Evolutionary conservation across 805 yeast genomes (phyloP).

Genomic region (Saccharomycopsis sp.): DNA sequence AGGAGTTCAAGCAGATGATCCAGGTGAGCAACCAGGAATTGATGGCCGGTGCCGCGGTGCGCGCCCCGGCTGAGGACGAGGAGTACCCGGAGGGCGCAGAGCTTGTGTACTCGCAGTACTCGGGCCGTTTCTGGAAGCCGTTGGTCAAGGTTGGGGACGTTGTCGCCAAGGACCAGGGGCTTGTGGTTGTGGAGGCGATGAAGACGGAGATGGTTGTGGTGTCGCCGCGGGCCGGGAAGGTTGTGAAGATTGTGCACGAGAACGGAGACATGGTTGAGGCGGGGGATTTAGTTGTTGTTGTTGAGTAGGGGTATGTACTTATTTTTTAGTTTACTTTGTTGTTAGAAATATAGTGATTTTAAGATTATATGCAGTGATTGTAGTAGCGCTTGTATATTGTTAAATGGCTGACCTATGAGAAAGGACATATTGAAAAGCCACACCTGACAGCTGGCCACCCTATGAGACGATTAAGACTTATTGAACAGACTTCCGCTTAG

Average conservation of each 20-base stretch:
- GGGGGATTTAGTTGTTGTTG: conserved; percentile 88
- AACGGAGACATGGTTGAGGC: conserved; percentile 97
- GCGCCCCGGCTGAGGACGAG: conserved; percentile 40
- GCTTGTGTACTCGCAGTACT: conserved; percentile 84
- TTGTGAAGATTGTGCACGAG: conserved; percentile 61
- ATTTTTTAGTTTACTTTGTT: background rate
- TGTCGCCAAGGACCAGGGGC: conserved; percentile 68
- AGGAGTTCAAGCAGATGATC: conserved; percentile 78
- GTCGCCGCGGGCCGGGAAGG: conserved; percentile 67
- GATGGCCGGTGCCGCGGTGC: conserved; percentile 41
- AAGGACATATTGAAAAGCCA: too few relatives aligned
- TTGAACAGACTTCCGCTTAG: too few relatives aligned
- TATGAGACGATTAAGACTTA: too few relatives aligned
- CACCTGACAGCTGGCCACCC: too few relatives aligned
- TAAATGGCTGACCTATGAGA: too few relatives aligned
- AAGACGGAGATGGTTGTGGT: conserved; percentile 92
- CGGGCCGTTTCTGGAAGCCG: conserved; percentile 97
- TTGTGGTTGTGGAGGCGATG: conserved; percentile 95
- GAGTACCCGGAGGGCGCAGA: conserved; percentile 72
- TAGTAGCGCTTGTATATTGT: too few relatives aligned
- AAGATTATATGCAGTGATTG: too few relatives aligned
- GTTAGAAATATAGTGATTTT: too few relatives aligned
- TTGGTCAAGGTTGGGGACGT: conserved; percentile 71
- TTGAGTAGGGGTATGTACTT: conserved; percentile 35
- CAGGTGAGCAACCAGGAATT: conserved; percentile 71